Conservation (phyloP, 371 early-diverging fungal genomes). For the Mortierella sp. region DNA sequence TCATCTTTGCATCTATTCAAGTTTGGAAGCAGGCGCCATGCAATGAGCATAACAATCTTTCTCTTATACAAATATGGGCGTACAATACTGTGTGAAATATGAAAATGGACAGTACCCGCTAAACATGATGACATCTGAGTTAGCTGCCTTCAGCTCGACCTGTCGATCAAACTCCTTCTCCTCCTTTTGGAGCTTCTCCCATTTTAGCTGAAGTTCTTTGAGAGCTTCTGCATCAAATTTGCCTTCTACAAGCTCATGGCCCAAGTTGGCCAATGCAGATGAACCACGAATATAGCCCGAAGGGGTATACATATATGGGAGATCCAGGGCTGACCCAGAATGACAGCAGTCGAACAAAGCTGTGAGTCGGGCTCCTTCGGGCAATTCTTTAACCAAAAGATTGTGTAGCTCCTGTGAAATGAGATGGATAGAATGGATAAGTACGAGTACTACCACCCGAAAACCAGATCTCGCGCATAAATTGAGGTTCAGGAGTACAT, state of each 20-base stretch:
- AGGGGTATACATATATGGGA: slow-evolving; percentile 86
- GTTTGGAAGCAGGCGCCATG: background rate
- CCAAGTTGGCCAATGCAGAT: slow-evolving; percentile 58
- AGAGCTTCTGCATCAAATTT: slow-evolving; percentile 47
- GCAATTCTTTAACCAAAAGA: slow-evolving; percentile 73
- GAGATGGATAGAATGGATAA: background rate
- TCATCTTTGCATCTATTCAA: slow-evolving; percentile 50
- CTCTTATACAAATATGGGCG: slow-evolving; percentile 6
- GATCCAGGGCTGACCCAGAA: slow-evolving; percentile 88
- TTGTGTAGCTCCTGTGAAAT: slow-evolving; percentile 60
- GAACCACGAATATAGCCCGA: slow-evolving; percentile 66
- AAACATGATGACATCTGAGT: slow-evolving; percentile 90
- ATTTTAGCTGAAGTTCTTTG: slow-evolving; percentile 30
- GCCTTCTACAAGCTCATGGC: slow-evolving; percentile 49
- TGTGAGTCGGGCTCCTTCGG: slow-evolving; percentile 86
- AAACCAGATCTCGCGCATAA: background rate
- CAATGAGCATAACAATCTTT: background rate
- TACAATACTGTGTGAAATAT: background rate
- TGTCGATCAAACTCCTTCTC: slow-evolving; percentile 60
- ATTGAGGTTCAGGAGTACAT: slow-evolving; percentile 17
- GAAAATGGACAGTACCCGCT: slow-evolving; percentile 66
- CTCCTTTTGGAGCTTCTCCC: slow-evolving; percentile 17
- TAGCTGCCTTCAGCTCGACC: slow-evolving; percentile 65
- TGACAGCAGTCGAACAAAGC: slow-evolving; percentile 90
- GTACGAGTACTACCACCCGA: background rate